Evolutionary conservation across 2,329 filamentous ascomycete genomes (phyloP).

Genomic region (Trichophyton schoenleinii): DNA sequence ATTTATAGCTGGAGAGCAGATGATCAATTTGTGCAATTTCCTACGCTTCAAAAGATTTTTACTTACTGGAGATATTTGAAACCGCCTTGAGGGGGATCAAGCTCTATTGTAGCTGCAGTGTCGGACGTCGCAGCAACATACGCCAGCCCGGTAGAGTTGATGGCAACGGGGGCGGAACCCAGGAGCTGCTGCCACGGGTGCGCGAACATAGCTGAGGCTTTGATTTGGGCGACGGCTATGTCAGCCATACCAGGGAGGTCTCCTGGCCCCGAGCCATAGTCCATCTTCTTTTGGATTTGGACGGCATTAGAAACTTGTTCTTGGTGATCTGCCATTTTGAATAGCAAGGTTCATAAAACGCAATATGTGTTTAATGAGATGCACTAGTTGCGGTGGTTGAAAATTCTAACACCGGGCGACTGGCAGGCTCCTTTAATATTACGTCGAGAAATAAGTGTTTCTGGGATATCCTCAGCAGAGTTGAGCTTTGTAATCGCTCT

Average conservation of each 20-base stretch:
- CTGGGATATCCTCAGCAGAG: too few relatives aligned
- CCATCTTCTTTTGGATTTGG: not conserved
- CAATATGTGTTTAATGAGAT: too few relatives aligned
- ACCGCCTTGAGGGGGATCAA: not conserved
- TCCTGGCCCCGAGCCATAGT: not conserved
- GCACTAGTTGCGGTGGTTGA: too few relatives aligned
- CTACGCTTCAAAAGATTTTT: not conserved
- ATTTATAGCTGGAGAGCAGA: not conserved
- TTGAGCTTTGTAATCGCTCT: too few relatives aligned
- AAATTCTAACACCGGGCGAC: too few relatives aligned
- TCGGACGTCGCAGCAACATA: not conserved
- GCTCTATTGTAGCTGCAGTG: not conserved
- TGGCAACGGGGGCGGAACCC: not conserved
- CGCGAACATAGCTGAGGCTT: not conserved
- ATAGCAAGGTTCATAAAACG: not conserved
- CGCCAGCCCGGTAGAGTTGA: not conserved
- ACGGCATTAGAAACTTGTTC: not conserved
- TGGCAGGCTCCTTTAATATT: too few relatives aligned
- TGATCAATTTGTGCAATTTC: not conserved
- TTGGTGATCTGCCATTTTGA: not conserved
- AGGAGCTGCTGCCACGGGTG: not conserved
- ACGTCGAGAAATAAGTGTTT: too few relatives aligned
- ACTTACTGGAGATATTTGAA: not conserved
- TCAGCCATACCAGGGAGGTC: not conserved
- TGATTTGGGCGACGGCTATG: not conserved